These are phyloP conservation scores for Begonia loranthoides DNA, from an alignment of 306 rosid genomes.

Conservation along the genomic window DNA sequence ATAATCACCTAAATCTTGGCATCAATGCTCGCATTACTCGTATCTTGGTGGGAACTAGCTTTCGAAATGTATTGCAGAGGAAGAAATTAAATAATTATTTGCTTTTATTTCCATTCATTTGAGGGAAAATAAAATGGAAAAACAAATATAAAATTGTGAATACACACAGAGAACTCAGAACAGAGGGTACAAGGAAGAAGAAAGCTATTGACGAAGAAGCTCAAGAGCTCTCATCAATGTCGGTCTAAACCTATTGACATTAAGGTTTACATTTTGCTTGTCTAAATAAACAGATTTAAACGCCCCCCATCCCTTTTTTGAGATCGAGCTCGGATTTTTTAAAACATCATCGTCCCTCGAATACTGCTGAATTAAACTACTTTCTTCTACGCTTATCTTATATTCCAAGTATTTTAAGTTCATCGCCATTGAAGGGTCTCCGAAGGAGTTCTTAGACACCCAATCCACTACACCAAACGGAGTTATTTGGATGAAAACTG, in stretches of 20 bases:
- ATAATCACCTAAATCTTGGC: too few species aligned
- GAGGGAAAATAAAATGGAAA: too few species aligned
- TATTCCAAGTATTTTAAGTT: constrained; percentile 62
- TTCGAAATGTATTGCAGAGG: too few species aligned
- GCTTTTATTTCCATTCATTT: too few species aligned
- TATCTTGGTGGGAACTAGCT: too few species aligned
- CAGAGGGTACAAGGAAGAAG: neutral
- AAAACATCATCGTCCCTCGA: constrained; percentile 41
- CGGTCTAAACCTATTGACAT: constrained; percentile 54
- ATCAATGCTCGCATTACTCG: too few species aligned
- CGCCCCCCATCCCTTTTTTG: constrained; percentile 37
- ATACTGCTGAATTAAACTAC: constrained; percentile 54
- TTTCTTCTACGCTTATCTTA: constrained; percentile 49
- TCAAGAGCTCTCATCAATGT: constrained; percentile 55
- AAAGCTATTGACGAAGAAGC: constrained; percentile 42
- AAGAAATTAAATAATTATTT: neutral
- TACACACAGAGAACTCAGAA: too few species aligned
- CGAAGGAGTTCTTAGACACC: constrained; percentile 46
- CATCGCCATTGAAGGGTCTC: constrained; percentile 54
- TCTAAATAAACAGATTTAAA: constrained; percentile 51
- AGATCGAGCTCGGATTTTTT: constrained; percentile 34
- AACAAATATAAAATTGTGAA: too few species aligned
- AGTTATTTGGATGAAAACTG: constrained; percentile 59
- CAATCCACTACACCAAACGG: constrained; percentile 65
- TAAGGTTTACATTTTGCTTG: constrained; percentile 54